phyloP scores from a whole-genome alignment of 371 early-diverging fungal species.

The Mucor irregularis region DNA sequence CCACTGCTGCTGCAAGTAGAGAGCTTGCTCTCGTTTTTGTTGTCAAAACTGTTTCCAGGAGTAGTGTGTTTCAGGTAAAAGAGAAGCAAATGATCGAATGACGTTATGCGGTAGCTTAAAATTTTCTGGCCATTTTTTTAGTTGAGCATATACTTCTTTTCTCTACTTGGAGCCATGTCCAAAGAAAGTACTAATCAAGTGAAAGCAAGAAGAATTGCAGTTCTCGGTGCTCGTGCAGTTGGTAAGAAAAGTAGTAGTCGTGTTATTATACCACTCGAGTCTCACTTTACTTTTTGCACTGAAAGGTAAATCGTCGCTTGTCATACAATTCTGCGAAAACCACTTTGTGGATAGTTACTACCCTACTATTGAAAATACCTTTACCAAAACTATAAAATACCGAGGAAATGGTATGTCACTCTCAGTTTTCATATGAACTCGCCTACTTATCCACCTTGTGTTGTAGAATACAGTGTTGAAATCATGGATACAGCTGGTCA shows the following conservation, averaged over 20 bases:
- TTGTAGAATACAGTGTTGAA: slow-evolving; percentile 77
- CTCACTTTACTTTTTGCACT: too few species aligned
- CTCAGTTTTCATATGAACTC: too few species aligned
- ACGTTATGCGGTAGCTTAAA: too few species aligned
- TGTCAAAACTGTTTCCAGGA: too few species aligned
- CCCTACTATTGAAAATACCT: slow-evolving; percentile 82
- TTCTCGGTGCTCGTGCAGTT: slow-evolving; percentile 84
- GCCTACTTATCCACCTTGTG: too few species aligned
- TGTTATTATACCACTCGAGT: not conserved
- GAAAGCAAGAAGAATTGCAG: slow-evolving; percentile 68
- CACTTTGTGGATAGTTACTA: slow-evolving; percentile 93
- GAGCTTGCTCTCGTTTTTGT: too few species aligned
- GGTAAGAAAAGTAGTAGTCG: slow-evolving; percentile 59
- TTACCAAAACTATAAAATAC: slow-evolving; percentile 82
- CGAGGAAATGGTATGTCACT: slow-evolving; percentile 63
- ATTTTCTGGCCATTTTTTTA: too few species aligned
- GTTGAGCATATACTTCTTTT: too few species aligned
- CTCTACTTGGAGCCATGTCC: not conserved
- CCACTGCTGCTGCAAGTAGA: too few species aligned
- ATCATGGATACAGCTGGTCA: slow-evolving; percentile 97
- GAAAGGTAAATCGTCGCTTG: slow-evolving; percentile 91
- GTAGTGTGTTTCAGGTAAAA: too few species aligned
- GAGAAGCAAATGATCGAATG: too few species aligned
- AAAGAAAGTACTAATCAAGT: slow-evolving; percentile 30
- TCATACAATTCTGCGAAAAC: slow-evolving; percentile 91